These are phyloP conservation scores for Eucalyptus pauciflora DNA, from an alignment of 345 rosid species.

Conservation along the genomic window DNA sequence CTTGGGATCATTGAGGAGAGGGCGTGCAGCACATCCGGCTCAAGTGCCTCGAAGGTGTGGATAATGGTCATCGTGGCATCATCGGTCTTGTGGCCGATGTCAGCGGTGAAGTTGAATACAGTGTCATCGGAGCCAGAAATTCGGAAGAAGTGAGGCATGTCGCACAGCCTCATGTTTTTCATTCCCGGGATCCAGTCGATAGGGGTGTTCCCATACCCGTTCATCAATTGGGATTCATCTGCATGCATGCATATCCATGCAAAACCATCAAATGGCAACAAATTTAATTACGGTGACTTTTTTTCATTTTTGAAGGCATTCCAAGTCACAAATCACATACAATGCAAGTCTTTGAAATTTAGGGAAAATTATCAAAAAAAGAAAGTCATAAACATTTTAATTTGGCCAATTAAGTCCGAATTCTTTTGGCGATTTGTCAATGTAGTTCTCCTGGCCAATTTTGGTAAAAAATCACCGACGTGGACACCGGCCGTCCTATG, in stretches of 20 bases:
- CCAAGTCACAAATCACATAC: neutral
- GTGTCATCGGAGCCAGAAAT: neutral
- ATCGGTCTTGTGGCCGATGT: neutral
- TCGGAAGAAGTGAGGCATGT: neutral
- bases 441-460: no score
- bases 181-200: neutral
- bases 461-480: no score
- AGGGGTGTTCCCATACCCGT: neutral
- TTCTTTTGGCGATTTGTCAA: no score
- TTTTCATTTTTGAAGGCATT: neutral
- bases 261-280: neutral
- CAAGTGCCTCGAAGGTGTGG: neutral
- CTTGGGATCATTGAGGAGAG: neutral
- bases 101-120: neutral
- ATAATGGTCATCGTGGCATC: neutral
- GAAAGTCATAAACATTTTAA: neutral
- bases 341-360: neutral
- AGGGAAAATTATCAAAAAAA: neutral
- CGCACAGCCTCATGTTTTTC: neutral
- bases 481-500: rapidly evolving
- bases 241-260: neutral
- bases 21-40: neutral
- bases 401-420: no score
- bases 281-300: neutral
- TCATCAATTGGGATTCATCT: neutral